Evolutionary conservation across 495 filamentous ascomycete genomes (phyloP).

Genomic region (Aspergillus olivimuriae): DNA sequence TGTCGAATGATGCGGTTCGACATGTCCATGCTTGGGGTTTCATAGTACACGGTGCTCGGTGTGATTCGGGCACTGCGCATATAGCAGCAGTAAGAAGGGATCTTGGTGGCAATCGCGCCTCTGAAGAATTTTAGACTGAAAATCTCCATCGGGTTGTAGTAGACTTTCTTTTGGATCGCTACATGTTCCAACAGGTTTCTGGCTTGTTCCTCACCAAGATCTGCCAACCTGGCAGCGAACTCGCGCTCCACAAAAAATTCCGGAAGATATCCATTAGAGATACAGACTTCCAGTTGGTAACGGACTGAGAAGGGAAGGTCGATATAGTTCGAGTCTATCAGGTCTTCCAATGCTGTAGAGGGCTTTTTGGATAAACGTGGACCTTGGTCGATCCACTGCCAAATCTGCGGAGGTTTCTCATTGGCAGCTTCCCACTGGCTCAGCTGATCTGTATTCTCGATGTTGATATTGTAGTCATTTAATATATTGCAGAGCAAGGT

Average conservation of each 20-base stretch:
- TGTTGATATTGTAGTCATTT: slow-evolving; percentile 66
- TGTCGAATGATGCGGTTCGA: slow-evolving; percentile 82
- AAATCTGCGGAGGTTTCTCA: slow-evolving; percentile 30
- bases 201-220: slow-evolving; percentile 42
- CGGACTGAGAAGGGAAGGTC: slow-evolving; percentile 64
- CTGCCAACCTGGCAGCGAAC: slow-evolving; percentile 57
- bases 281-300: slow-evolving; percentile 89
- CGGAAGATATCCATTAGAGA: slow-evolving; percentile 73
- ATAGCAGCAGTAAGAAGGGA: slow-evolving; percentile 67
- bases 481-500: slow-evolving; percentile 46
- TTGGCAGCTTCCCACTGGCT: slow-evolving; percentile 5
- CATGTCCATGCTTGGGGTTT: slow-evolving; percentile 70
- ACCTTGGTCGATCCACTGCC: slow-evolving; percentile 50
- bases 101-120: slow-evolving; percentile 42
- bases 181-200: slow-evolving; percentile 56
- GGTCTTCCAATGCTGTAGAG: slow-evolving; percentile 25
- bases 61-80: slow-evolving; percentile 73
- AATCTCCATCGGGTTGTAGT: slow-evolving; percentile 68
- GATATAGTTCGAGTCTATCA: slow-evolving; percentile 29
- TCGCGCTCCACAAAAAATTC: slow-evolving; percentile 63
- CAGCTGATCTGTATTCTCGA: slow-evolving; percentile 24
- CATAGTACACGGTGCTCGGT: slow-evolving; percentile 73
- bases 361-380: slow-evolving; percentile 3
- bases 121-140: slow-evolving; percentile 49
- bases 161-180: slow-evolving; percentile 48